These are phyloP conservation scores for Erucastrum elatum DNA, from an alignment of 345 rosid genomes.

Conservation along the genomic window DNA sequence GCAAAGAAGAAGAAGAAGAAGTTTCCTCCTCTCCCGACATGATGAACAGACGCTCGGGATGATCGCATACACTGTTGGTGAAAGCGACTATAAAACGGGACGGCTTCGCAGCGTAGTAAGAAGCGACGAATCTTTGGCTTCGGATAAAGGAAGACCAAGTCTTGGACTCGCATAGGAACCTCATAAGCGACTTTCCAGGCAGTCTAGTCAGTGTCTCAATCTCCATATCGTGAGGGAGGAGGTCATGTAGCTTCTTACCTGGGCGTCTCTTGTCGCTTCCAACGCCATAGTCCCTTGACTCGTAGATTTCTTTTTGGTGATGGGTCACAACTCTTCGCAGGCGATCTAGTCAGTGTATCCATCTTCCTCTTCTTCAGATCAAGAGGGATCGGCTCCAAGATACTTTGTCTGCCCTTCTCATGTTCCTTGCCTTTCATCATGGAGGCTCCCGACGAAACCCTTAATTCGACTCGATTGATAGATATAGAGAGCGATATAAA, in stretches of 20 bases:
- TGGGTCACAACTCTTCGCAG: too few species aligned
- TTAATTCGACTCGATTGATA: too few species aligned
- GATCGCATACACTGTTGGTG: neutral
- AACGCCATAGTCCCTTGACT: neutral
- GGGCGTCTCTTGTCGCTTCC: neutral
- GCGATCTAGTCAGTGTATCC: neutral
- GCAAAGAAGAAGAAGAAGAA: neutral
- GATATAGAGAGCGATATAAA: too few species aligned
- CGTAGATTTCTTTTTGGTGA: too few species aligned
- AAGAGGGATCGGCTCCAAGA: too few species aligned
- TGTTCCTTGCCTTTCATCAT: too few species aligned
- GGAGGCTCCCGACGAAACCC: too few species aligned
- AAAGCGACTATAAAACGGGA: neutral
- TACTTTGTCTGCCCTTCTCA: too few species aligned
- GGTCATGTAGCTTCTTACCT: neutral
- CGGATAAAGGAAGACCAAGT: neutral
- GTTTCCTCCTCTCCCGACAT: neutral
- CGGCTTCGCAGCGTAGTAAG: neutral
- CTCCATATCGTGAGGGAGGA: neutral
- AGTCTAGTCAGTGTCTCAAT: neutral
- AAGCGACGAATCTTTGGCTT: neutral
- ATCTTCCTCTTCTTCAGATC: neutral
- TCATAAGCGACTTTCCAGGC: neutral
- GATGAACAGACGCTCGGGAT: neutral
- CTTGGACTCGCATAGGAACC: neutral